Conservation (phyloP, 1,284 basidiomycete species). For the Puccinia horiana region DNA sequence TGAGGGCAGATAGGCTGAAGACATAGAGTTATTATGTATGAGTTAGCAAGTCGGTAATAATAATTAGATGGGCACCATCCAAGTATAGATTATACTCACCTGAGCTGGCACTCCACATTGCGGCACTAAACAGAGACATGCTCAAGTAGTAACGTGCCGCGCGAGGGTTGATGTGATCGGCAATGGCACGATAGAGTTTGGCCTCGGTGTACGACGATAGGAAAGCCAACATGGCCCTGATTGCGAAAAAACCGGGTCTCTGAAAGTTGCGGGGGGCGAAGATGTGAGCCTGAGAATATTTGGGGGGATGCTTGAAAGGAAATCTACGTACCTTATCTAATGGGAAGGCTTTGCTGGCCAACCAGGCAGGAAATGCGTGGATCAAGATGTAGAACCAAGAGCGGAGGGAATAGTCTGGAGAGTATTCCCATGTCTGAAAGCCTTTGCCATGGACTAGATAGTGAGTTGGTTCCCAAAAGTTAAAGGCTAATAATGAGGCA, state of each 20-base stretch:
- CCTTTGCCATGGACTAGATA: constrained; percentile 78
- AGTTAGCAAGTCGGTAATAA: background rate
- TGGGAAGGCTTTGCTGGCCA: constrained; percentile 57
- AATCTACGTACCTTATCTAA: constrained; percentile 59
- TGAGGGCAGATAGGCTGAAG: constrained; percentile 79
- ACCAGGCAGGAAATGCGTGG: constrained; percentile 63
- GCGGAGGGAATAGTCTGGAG: constrained; percentile 83
- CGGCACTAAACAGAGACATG: constrained; percentile 78
- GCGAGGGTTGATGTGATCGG: constrained; percentile 78
- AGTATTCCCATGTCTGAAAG: constrained; percentile 98
- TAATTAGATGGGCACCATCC: background rate
- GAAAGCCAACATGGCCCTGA: constrained; percentile 76
- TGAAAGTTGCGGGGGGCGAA: constrained; percentile 58
- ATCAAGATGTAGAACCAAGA: constrained; percentile 90
- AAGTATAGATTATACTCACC: constrained; percentile 62
- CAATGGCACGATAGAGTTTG: constrained; percentile 78
- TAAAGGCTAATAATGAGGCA: constrained; percentile 70
- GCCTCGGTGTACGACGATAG: constrained; percentile 77
- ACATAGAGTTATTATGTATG: background rate
- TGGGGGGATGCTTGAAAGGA: constrained; percentile 59
- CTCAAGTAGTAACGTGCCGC: constrained; percentile 89
- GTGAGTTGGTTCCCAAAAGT: constrained; percentile 98
- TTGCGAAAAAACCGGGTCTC: constrained; percentile 82
- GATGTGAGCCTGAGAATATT: constrained; percentile 41
- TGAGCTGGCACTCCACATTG: constrained; percentile 86